Percentiles rank a stretch among this genome's conserved stretches.
phyloP scores from a whole-genome alignment of 306 rosid species.

The Rosa rugosa region DNA sequence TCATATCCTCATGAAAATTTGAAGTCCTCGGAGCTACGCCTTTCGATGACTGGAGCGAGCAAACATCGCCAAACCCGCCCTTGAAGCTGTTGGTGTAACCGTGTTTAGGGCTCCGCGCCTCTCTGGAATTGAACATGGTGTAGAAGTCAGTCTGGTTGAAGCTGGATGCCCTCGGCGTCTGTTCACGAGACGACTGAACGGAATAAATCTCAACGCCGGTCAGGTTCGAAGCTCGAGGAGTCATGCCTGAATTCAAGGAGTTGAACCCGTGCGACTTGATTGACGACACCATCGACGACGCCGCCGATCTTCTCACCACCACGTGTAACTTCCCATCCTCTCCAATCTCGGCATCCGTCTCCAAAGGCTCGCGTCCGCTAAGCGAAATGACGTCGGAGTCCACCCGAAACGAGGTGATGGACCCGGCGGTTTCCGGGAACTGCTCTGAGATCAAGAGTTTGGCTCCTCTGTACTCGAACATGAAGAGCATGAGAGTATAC shows the following conservation, averaged over 20 bases:
- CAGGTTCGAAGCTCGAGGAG: conserved; percentile 78
- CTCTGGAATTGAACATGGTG: conserved; percentile 72
- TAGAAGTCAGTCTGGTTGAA: conserved; percentile 72
- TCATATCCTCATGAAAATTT: conserved; percentile 69
- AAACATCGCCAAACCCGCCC: conserved; percentile 50
- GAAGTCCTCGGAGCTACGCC: conserved; percentile 69
- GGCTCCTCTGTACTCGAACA: conserved; percentile 87
- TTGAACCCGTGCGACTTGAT: conserved; percentile 57
- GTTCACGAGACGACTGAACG: conserved; percentile 75
- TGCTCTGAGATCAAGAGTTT: conserved; percentile 71
- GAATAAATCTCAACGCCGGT: conserved; percentile 87
- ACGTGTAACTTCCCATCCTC: conserved; percentile 86
- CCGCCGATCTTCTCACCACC: conserved; percentile 57
- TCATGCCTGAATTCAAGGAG: conserved; percentile 52
- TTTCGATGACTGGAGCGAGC: conserved; percentile 65
- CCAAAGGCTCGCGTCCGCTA: conserved; percentile 61
- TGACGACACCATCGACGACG: conserved; percentile 68
- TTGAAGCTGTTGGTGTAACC: conserved; percentile 58
- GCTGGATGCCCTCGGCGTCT: conserved; percentile 81
- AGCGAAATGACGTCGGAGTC: conserved; percentile 82
- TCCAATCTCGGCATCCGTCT: conserved; percentile 73
- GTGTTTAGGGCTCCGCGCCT: conserved; percentile 78
- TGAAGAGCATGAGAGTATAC: conserved; percentile 71
- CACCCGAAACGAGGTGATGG: conserved; percentile 65
- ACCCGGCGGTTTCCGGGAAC: conserved; percentile 80